Conservation (phyloP, 2,329 filamentous ascomycete genomes). For the Trichoderma koningiopsis region DNA sequence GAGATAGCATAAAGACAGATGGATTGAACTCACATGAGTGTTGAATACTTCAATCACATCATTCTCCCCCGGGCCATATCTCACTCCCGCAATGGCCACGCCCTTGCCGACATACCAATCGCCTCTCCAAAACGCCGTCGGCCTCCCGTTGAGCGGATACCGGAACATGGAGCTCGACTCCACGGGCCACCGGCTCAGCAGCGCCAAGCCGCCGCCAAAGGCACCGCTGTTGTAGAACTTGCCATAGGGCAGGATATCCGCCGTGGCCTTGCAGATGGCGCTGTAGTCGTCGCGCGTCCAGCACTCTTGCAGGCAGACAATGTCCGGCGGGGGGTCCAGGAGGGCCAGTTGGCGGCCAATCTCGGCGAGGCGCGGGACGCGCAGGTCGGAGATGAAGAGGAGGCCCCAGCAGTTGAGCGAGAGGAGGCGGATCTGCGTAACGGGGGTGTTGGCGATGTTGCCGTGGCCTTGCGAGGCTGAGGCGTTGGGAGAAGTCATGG, state of each 20-base stretch:
- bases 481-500: slow-evolving; percentile 16
- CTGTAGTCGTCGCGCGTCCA: slow-evolving; percentile 86
- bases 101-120: slow-evolving; percentile 98
- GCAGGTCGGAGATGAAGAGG: slow-evolving; percentile 79
- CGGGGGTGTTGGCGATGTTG: neutral
- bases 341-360: slow-evolving; percentile 79
- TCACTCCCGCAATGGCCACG: slow-evolving; percentile 78
- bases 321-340: slow-evolving; percentile 69
- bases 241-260: slow-evolving; percentile 76
- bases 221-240: slow-evolving; percentile 93
- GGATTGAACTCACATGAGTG: slow-evolving; percentile 78
- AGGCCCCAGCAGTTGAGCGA: slow-evolving; percentile 98
- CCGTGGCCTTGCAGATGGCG: slow-evolving; percentile 72
- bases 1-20: neutral
- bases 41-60: slow-evolving; percentile 88
- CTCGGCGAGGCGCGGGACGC: slow-evolving; percentile 74
- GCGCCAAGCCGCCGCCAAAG: slow-evolving; percentile 86
- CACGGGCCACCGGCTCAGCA: slow-evolving; percentile 90
- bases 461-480: slow-evolving; percentile 28
- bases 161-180: slow-evolving; percentile 82
- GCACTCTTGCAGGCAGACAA: slow-evolving; percentile 93
- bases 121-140: slow-evolving; percentile 89
- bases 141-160: slow-evolving; percentile 91
- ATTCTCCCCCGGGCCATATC: slow-evolving; percentile 63
- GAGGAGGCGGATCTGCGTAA: slow-evolving; percentile 70